Base-by-base conservation (phyloP, 2,329 filamentous ascomycete species). In the Xylariaceae sp. region DNA sequence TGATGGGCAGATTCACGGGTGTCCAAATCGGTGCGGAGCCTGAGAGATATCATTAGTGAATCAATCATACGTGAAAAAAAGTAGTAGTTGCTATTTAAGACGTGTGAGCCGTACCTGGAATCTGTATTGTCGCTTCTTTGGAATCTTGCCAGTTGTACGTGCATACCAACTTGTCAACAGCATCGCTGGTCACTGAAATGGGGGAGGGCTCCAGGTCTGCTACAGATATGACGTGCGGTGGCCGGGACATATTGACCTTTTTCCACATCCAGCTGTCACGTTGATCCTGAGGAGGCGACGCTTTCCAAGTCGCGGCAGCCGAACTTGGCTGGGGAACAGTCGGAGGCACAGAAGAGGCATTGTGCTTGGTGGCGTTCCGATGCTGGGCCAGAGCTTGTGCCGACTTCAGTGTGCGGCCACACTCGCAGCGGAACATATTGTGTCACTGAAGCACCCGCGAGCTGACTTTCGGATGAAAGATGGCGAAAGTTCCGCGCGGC, bases 91-190 rank as follows among this genome's bases (percentile, higher is more conserved):
- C 11, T 5, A 27, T 6, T 7, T 6, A 2, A 38, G 6, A 15
- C 12, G 22, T n/a, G n/a, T 7, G 7, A 36, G 11, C 17, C 32
- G 30, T 45, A 39, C 40, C 30, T 39, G 43, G 46, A 27, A 45
- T 46, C 40, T 31, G 19, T 6, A 48, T 17, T 2, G 4, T 15
- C 14, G 39, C 15, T 19, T 47, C 10, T 40, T 44, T 39, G 14
- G 33, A 48, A 33, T 44, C 27, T 12, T 40, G 40, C 52, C 52
- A 52, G 18, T 45, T 52, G 42, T 54, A 54, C 32, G 40, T 61
- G 51, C 49, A 54, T 10, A 54, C 32, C 30, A 54, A 42, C 46
- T 51, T 39, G 45, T 14, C 42, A 18, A 15, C 57, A 17, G 39
- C 22, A 12, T 47, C 31, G 12, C 45, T 47, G 6, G 38, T 19